A percentile compares a stretch with the other conserved stretches of the same genome.
phyloP scores from a whole-genome alignment of 2,329 filamentous ascomycete species.

The Periconia digitata region DNA sequence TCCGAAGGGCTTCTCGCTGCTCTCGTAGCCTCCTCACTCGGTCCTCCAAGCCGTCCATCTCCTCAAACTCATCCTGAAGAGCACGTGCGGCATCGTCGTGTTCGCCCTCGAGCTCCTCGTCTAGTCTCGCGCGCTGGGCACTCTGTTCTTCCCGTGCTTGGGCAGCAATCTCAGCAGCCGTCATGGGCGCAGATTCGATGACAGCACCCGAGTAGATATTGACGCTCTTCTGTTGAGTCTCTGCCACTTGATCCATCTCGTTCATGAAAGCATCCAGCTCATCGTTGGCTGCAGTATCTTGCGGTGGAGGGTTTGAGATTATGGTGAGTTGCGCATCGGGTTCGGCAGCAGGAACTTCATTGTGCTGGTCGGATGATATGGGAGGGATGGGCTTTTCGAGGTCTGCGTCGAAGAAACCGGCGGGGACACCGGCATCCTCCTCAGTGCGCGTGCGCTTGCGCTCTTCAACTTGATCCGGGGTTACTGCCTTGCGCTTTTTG shows the following conservation, averaged over 20 bases:
- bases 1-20: conserved; percentile 47
- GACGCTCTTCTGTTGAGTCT: conserved; percentile 81
- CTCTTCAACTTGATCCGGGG: conserved; percentile 27
- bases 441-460: conserved; percentile 39
- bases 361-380: background rate
- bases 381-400: conserved; percentile 6
- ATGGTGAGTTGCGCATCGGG: conserved; percentile 6
- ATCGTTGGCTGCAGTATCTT: conserved; percentile 25
- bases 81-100: conserved; percentile 50
- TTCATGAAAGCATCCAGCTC: conserved; percentile 59
- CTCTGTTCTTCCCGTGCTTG: conserved; percentile 49
- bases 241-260: conserved; percentile 73
- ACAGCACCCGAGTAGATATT: conserved; percentile 57
- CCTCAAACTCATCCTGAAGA: conserved; percentile 53
- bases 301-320: conserved; percentile 11
- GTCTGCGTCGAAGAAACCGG: conserved; percentile 39
- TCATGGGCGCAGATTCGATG: conserved; percentile 51
- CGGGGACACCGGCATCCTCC: conserved; percentile 32
- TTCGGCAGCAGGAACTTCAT: background rate
- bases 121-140: conserved; percentile 44
- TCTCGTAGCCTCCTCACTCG: conserved; percentile 49
- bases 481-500: conserved; percentile 40
- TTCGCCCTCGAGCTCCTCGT: conserved; percentile 51
- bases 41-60: conserved; percentile 53
- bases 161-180: conserved; percentile 49